A percentile compares a stretch with the other conserved stretches of the same genome.
Evolutionary conservation across 352 stramenopile species (phyloP).

Genomic region (Saprolegnia diclina): DNA sequence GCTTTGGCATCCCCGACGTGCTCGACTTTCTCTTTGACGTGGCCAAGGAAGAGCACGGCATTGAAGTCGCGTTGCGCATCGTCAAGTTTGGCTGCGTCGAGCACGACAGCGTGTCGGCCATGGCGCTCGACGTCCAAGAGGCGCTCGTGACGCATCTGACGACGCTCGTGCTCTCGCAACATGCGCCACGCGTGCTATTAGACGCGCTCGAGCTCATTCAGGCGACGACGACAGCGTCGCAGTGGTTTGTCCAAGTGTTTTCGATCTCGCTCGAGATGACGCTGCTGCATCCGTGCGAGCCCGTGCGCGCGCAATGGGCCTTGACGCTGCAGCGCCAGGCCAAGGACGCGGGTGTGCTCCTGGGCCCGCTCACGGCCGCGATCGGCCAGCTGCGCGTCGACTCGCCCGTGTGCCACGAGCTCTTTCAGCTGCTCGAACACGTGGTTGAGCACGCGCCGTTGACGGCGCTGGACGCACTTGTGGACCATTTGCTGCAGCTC

Average conservation of each 20-base stretch:
- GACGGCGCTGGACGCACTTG: background rate
- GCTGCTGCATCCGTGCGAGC: constrained; percentile 40
- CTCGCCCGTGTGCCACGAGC: constrained; percentile 4
- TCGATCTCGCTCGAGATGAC: constrained; percentile 22
- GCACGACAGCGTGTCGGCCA: constrained; percentile 30
- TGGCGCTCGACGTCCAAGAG: constrained; percentile 58
- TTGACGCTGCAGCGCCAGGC: constrained; percentile 49
- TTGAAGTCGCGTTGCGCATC: constrained; percentile 73
- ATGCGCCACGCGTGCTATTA: constrained; percentile 66
- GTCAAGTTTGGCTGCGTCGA: constrained; percentile 82
- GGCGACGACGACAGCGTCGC: constrained; percentile 28
- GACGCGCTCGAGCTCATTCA: constrained; percentile 79
- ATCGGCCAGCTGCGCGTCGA: background rate
- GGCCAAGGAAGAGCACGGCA: constrained; percentile 73
- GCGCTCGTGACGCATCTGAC: constrained; percentile 69
- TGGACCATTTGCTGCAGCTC: background rate
- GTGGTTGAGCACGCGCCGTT: background rate
- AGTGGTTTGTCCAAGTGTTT: constrained; percentile 11
- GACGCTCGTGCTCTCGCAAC: constrained; percentile 68
- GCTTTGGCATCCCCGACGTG: constrained; percentile 73
- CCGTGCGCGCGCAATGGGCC: constrained; percentile 80
- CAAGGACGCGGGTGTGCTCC: background rate
- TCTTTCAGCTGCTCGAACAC: constrained; percentile 15
- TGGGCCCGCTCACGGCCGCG: background rate
- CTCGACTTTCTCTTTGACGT: constrained; percentile 69